phyloP scores from a whole-genome alignment of 1,284 basidiomycete genomes.

The Rhodotorula sp. region DNA sequence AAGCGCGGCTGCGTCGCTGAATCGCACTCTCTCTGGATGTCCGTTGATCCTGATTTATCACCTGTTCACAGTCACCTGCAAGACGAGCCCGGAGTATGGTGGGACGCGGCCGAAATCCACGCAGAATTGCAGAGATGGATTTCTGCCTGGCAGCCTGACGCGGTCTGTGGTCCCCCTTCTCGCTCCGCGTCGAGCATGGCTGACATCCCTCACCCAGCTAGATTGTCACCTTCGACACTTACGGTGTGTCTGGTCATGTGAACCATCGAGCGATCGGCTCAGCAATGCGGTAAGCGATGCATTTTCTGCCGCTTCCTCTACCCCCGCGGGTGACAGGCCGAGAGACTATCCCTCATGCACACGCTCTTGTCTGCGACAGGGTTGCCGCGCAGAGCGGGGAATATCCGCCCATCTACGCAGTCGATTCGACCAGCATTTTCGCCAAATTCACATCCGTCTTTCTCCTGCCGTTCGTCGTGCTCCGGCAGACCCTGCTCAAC shows the following conservation, averaged over 20 bases:
- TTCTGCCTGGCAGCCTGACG: constrained; percentile 60
- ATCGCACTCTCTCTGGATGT: too few relatives aligned
- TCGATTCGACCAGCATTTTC: constrained; percentile 19
- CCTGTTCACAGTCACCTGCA: constrained; percentile 61
- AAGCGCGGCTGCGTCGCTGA: constrained; percentile 46
- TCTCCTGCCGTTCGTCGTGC: constrained; percentile 42
- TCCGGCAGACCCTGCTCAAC: constrained; percentile 57
- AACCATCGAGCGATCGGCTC: constrained; percentile 79
- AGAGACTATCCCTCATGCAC: too few relatives aligned
- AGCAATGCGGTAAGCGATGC: constrained; percentile 10
- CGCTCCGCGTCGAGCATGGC: background rate
- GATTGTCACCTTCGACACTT: constrained; percentile 86
- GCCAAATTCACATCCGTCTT: constrained; percentile 36
- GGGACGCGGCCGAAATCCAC: constrained; percentile 66
- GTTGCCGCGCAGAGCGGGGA: background rate
- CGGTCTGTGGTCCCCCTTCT: constrained; percentile 54
- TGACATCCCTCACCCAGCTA: constrained; percentile 46
- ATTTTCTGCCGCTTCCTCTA: background rate
- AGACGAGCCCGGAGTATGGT: constrained; percentile 69
- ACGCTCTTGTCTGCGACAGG: background rate
- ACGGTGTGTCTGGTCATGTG: constrained; percentile 79
- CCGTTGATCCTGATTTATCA: too few relatives aligned
- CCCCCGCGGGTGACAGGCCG: background rate
- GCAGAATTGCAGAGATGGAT: constrained; percentile 63
- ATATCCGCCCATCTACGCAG: constrained; percentile 18